phyloP scores from a whole-genome alignment of 2,329 filamentous ascomycete genomes.

The Neurospora crassa region DNA sequence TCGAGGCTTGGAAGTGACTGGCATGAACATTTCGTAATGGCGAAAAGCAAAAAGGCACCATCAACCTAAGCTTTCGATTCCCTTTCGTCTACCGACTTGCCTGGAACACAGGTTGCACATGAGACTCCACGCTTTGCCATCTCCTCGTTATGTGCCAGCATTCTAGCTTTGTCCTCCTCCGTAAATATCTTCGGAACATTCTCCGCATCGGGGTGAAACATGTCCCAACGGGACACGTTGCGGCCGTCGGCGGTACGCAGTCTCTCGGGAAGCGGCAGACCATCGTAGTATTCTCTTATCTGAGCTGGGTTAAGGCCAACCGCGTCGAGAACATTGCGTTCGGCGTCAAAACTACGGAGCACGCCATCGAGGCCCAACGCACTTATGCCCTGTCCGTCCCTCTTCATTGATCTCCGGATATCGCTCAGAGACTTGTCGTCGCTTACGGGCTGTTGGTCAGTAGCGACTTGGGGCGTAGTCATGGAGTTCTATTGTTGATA shows the following conservation, averaged over 20 bases:
- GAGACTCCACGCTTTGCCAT: not conserved
- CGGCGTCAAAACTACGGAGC: not conserved
- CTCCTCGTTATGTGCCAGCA: not conserved
- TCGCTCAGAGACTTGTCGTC: not conserved
- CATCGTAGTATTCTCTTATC: not conserved
- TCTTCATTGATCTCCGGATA: not conserved
- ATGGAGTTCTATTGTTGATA: not conserved
- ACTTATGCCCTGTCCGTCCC: not conserved
- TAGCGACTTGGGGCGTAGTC: not conserved
- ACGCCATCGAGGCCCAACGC: not conserved
- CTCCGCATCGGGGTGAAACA: not conserved
- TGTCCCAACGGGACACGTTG: not conserved
- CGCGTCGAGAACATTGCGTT: not conserved
- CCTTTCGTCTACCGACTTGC: not conserved
- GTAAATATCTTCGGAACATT: not conserved
- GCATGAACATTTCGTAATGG: not conserved
- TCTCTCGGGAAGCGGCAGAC: not conserved
- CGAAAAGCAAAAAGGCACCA: not conserved
- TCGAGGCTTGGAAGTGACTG: not conserved
- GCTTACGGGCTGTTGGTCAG: not conserved
- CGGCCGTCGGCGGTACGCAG: not conserved
- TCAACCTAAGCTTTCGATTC: not conserved
- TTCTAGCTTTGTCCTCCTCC: not conserved
- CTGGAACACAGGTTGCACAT: not conserved
- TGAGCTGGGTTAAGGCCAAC: not conserved